A percentile compares a stretch with the other conserved stretches of the same genome.
Evolutionary conservation across 2,329 filamentous ascomycete genomes (phyloP).

Genomic region (Gnomoniopsis smithogilvyi): DNA sequence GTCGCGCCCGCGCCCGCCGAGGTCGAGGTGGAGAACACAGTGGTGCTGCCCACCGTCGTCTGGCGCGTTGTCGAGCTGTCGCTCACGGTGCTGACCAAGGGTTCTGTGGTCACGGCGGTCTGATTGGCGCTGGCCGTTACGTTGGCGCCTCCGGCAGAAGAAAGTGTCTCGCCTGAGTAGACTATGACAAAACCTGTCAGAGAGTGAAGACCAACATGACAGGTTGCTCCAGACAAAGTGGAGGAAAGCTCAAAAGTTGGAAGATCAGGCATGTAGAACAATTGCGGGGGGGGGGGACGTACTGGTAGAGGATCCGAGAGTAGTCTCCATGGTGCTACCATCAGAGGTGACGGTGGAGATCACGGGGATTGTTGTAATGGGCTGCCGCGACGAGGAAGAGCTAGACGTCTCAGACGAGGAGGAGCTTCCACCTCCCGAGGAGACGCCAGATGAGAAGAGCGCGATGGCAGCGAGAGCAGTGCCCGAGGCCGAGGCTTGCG

Average conservation of each 20-base stretch:
- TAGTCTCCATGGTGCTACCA: background rate
- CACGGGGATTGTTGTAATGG: background rate
- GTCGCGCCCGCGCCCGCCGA: background rate
- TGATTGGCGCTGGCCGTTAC: background rate
- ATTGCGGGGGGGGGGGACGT: background rate
- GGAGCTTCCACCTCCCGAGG: background rate
- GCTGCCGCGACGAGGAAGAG: background rate
- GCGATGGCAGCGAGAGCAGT: background rate
- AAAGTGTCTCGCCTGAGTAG: background rate
- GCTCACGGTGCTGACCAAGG: conserved; percentile 3
- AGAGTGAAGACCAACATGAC: too few species aligned
- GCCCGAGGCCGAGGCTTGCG: background rate
- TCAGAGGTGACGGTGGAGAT: too few species aligned
- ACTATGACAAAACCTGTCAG: too few species aligned
- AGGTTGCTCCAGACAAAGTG: too few species aligned
- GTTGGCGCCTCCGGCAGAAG: background rate
- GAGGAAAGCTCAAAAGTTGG: too few species aligned
- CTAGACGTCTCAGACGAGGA: background rate
- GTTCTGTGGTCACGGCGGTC: background rate
- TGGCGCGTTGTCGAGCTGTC: background rate
- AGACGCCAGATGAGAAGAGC: conserved; percentile 1
- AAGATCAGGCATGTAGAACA: too few species aligned
- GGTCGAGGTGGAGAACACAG: background rate
- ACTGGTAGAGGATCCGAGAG: background rate
- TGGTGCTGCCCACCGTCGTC: conserved; percentile 1